Conservation (phyloP, 495 filamentous ascomycete genomes). For the Corynascus novoguineensis region DNA sequence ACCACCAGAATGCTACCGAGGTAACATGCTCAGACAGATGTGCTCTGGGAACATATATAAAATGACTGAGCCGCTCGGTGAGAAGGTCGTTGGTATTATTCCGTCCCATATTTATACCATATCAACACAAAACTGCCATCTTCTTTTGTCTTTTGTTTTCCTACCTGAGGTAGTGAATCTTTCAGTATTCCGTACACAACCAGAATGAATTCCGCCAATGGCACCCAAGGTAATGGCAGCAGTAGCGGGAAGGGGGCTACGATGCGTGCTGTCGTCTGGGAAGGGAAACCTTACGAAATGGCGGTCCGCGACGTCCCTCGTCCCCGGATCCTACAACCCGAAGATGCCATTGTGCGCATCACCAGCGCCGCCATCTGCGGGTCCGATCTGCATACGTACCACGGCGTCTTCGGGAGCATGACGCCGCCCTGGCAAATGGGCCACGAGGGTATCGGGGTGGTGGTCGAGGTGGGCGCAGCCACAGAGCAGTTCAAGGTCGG, state of each 20-base stretch:
- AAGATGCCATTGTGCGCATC: slow-evolving; percentile 35
- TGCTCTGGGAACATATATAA: too few relatives aligned
- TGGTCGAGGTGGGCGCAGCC: slow-evolving; percentile 30
- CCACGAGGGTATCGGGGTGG: slow-evolving; percentile 39
- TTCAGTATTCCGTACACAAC: too few relatives aligned
- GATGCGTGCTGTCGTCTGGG: slow-evolving; percentile 13
- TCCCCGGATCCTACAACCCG: slow-evolving; percentile 22
- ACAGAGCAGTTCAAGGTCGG: slow-evolving; percentile 29
- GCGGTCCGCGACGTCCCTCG: slow-evolving; percentile 13
- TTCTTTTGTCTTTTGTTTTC: too few relatives aligned
- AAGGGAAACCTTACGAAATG: slow-evolving; percentile 24
- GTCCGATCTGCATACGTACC: slow-evolving; percentile 13
- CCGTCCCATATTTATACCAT: too few relatives aligned
- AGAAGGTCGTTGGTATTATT: too few relatives aligned
- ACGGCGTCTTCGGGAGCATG: slow-evolving; percentile 2
- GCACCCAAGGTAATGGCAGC: not conserved
- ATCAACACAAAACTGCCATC: too few relatives aligned
- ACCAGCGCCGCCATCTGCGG: slow-evolving; percentile 36
- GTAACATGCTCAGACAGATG: too few relatives aligned
- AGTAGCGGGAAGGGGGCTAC: not conserved
- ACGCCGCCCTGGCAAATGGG: slow-evolving; percentile 27
- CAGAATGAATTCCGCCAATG: not conserved
- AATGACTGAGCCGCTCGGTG: too few relatives aligned
- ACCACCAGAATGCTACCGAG: too few relatives aligned
- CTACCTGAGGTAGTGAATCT: too few relatives aligned